Percentiles rank a stretch among this genome's conserved stretches.
Conservation (phyloP, 2,329 filamentous ascomycete species). For the Golovinomyces cichoracearum region DNA sequence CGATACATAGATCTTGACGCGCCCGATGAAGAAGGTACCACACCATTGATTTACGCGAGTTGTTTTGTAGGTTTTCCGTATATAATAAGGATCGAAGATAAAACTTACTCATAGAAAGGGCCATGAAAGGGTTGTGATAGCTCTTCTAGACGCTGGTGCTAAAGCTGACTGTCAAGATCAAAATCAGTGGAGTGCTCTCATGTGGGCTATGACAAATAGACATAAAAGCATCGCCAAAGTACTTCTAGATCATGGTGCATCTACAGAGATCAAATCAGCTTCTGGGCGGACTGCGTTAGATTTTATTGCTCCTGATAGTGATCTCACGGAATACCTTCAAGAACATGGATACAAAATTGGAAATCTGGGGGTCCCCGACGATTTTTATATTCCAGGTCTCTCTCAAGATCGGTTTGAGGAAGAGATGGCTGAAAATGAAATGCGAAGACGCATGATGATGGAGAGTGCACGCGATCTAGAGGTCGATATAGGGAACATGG, state of each 20-base stretch:
- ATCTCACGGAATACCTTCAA: slow-evolving; percentile 86
- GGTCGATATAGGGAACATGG: slow-evolving; percentile 83
- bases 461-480: slow-evolving; percentile 92
- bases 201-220: slow-evolving; percentile 99
- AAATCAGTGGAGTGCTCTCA: slow-evolving; percentile 90
- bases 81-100: not conserved
- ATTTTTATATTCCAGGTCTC: slow-evolving; percentile 85
- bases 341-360: slow-evolving; percentile 83
- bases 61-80: slow-evolving; percentile 45
- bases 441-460: slow-evolving; percentile 96
- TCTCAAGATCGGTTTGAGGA: slow-evolving; percentile 88
- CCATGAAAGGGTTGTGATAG: slow-evolving; percentile 66
- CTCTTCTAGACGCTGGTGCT: slow-evolving; percentile 61
- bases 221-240: slow-evolving; percentile 91
- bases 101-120: slow-evolving; percentile 26
- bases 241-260: slow-evolving; percentile 74
- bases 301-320: slow-evolving; percentile 82
- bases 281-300: slow-evolving; percentile 85
- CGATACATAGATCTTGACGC: slow-evolving; percentile 62
- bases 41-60: slow-evolving; percentile 90
- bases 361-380: slow-evolving; percentile 51
- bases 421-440: slow-evolving; percentile 86
- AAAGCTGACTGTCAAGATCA: slow-evolving; percentile 82
- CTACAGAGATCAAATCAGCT: slow-evolving; percentile 84
- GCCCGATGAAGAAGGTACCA: slow-evolving; percentile 79